Evolutionary conservation across 106 monocot species (phyloP), one percentile per base, ranked within the genome.

Genomic region (Cymbidium sinense): DNA sequence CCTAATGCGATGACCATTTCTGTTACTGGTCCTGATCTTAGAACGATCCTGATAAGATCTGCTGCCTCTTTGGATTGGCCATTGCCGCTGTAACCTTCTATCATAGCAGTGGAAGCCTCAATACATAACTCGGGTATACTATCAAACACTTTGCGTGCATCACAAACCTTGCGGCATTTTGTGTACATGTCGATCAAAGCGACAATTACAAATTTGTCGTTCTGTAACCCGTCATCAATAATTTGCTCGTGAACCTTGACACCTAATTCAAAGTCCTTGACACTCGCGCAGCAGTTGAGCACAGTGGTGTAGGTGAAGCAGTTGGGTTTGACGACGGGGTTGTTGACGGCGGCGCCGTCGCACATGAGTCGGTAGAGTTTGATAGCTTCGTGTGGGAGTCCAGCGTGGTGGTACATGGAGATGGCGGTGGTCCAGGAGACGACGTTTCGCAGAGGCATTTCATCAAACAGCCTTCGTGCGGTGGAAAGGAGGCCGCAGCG

Each of bases 41-140:
- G 23, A 7, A 34, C 58, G 36, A 58, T 76, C 67, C 84, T 77
- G 5, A 79, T 64, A 19, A 87, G 18, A 11, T 58, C 81, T 62
- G 81, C 51, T 5, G 87, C 81, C 33, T 78, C 72, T 70, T 73
- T 79, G 10, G 62, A 29, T 11, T 65, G 36, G n/a, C 81, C 84
- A 69, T 82, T 84, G 55, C 35, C 61, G 44, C n/a, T 82, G 79
- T 79, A 79, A 7, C 87, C 87, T 47, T 87, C 87, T n/a, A 87
- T 73, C 87, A 87, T 84, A 1, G 87, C 87, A 0, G 87, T 87
- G 69, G 74, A 84, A 79, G 87, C 87, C 64, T 80, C 76, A 21
- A 76, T 25, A 21, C 79, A 73, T 4, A 65, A 72, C 7, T 51
- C 36, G 13, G 4, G 23, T 15, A 71, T 21, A 58, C 9, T 7